A percentile compares a stretch with the other conserved stretches of the same genome.
These are phyloP conservation scores for Davidsoniella eucalypti DNA, from an alignment of 2,329 filamentous ascomycete species.

Conservation along the genomic window DNA sequence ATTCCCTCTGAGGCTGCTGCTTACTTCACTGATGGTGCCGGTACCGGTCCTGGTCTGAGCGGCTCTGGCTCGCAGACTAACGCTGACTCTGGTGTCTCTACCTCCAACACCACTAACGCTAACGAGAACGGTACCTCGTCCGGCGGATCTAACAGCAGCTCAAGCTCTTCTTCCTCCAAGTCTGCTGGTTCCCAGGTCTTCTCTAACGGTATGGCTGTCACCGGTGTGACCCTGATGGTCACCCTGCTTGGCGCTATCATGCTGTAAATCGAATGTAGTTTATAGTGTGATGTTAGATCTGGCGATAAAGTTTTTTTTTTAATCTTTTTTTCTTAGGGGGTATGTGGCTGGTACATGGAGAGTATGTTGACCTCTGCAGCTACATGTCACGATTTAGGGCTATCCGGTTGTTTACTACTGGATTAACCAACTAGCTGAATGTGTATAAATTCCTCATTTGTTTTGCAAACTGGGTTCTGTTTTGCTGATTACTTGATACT, in stretches of 20 bases:
- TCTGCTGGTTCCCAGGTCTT: slow-evolving; percentile 19
- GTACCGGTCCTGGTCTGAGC: slow-evolving; percentile 34
- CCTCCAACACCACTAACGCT: slow-evolving; percentile 23
- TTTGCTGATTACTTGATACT: slow-evolving; percentile 6
- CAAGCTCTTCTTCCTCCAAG: slow-evolving; percentile 17
- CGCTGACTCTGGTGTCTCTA: slow-evolving; percentile 29
- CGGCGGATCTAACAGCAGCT: neutral
- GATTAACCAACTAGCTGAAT: slow-evolving; percentile 4
- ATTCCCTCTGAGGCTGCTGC: slow-evolving; percentile 34
- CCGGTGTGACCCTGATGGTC: slow-evolving; percentile 21
- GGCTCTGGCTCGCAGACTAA: slow-evolving; percentile 38
- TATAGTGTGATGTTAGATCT: neutral
- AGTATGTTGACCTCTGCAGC: too few species aligned
- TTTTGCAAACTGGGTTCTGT: neutral
- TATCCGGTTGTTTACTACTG: neutral
- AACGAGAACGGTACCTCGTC: slow-evolving; percentile 13
- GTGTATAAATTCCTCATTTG: slow-evolving; percentile 12
- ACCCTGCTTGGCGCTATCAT: slow-evolving; percentile 25
- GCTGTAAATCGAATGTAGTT: slow-evolving; percentile 19
- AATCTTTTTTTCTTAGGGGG: slow-evolving; percentile 1
- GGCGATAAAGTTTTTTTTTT: neutral
- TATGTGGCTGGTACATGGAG: neutral
- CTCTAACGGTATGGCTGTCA: slow-evolving; percentile 19
- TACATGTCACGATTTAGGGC: too few species aligned
- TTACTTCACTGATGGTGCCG: slow-evolving; percentile 38